phyloP scores from a whole-genome alignment of 768 basidiomycete genomes.

The Mycena rebaudengoi region DNA sequence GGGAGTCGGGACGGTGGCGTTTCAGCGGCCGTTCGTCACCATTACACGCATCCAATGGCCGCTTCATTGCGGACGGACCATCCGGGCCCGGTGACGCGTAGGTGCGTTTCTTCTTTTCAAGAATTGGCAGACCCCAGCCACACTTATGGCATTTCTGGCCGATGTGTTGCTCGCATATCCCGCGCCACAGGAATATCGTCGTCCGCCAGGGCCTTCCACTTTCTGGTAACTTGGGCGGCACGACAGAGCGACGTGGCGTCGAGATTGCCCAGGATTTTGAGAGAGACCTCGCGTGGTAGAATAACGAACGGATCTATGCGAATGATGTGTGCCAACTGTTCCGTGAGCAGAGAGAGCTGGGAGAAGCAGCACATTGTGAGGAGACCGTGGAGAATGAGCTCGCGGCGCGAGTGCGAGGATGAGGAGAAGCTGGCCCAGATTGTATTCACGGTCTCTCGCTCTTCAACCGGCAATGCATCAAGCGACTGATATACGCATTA shows the following conservation, averaged over 20 bases:
- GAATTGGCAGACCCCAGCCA: constrained; percentile 94
- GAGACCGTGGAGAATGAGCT: constrained; percentile 94
- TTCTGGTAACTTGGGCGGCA: constrained; percentile 87
- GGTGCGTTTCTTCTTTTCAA: constrained; percentile 73
- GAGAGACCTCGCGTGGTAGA: constrained; percentile 88
- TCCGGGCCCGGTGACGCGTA: constrained; percentile 25
- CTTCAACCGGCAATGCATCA: constrained; percentile 85
- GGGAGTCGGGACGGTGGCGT: constrained; percentile 54
- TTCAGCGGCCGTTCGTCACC: constrained; percentile 53
- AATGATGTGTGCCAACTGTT: constrained; percentile 90
- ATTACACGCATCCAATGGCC: constrained; percentile 44
- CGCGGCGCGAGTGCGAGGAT: constrained; percentile 88
- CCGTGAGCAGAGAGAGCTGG: constrained; percentile 94
- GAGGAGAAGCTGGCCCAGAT: constrained; percentile 98
- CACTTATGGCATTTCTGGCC: constrained; percentile 96
- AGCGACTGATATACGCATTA: constrained; percentile 68
- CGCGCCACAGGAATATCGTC: constrained; percentile 95
- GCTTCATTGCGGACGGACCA: constrained; percentile 43
- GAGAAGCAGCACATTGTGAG: constrained; percentile 99
- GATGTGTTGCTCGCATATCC: constrained; percentile 98
- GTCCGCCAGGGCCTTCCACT: constrained; percentile 91
- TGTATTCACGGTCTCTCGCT: constrained; percentile 87
- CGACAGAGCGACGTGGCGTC: constrained; percentile 94
- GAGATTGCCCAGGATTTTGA: constrained; percentile 88
- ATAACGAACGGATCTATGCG: constrained; percentile 94